These are phyloP conservation scores for Paralagenidium karlingii DNA, from an alignment of 352 stramenopile genomes.

Conservation along the genomic window DNA sequence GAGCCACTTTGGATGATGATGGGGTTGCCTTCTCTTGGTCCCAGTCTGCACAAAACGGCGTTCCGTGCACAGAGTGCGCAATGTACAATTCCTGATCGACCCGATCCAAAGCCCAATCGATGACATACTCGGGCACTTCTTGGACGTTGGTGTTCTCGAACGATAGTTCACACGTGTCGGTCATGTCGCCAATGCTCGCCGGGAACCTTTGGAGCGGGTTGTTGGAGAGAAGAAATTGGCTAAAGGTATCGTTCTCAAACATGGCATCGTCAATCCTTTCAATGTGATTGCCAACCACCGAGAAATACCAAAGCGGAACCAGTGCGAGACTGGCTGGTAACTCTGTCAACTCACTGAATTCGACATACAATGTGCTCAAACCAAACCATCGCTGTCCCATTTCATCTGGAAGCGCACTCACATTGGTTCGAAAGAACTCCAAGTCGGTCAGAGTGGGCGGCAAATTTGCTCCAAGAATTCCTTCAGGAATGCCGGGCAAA, in stretches of 20 bases:
- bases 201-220: constrained; percentile 2
- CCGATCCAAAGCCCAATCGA: no score
- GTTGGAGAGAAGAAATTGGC: constrained; percentile 1
- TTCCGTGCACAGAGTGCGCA: no score
- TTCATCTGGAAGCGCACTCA: constrained; percentile 3
- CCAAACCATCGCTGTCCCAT: constrained; percentile 4
- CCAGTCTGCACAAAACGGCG: no score
- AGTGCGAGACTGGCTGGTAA: no score
- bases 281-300: constrained; percentile 2
- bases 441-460: constrained; percentile 3
- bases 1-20: no score
- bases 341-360: constrained; percentile 1
- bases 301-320: no score
- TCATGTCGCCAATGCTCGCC: constrained; percentile 2
- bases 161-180: no score
- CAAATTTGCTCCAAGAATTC: constrained; percentile 1
- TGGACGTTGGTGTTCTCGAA: no score
- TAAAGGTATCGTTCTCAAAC: neutral
- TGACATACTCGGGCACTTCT: no score
- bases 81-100: no score
- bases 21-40: no score
- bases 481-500: no score
- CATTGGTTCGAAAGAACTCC: constrained; percentile 6
- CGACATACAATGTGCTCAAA: constrained; percentile 1
- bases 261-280: neutral